These are phyloP conservation scores for Karstenula rhodostoma DNA, from an alignment of 2,329 filamentous ascomycete species.

Conservation along the genomic window DNA sequence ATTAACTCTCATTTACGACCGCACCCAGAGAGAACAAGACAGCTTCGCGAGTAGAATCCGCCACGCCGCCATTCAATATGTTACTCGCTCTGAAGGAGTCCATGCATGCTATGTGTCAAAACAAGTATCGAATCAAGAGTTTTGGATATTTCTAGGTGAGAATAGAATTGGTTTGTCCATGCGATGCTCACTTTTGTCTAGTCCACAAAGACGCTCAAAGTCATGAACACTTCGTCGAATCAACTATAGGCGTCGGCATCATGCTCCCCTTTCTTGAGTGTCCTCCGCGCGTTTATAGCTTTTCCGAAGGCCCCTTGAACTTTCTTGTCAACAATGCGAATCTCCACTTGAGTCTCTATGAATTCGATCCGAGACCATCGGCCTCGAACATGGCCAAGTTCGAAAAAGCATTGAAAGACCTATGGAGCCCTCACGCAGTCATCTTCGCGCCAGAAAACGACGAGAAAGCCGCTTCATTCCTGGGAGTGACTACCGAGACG, in stretches of 20 bases:
- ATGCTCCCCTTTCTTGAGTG: neutral
- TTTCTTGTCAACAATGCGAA: neutral
- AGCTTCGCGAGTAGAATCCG: neutral
- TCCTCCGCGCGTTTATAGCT: neutral
- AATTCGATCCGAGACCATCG: neutral
- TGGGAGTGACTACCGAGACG: neutral
- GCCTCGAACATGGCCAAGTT: neutral
- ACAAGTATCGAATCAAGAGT: neutral
- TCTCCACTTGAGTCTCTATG: neutral
- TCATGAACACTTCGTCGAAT: neutral
- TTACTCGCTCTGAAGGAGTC: neutral
- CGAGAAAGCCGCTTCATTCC: neutral
- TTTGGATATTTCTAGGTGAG: conserved; percentile 1
- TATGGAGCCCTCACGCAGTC: neutral
- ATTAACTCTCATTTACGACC: neutral
- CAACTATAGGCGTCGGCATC: neutral
- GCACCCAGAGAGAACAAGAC: neutral
- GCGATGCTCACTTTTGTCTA: neutral
- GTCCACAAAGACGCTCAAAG: neutral
- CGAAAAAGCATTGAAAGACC: neutral
- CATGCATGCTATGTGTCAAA: neutral
- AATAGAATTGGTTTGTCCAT: neutral
- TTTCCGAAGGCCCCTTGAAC: neutral
- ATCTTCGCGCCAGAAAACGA: neutral
- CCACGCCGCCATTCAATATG: neutral